Base-by-base conservation (phyloP, 1,284 basidiomycete genomes). In the Cryptococcus sp. region DNA sequence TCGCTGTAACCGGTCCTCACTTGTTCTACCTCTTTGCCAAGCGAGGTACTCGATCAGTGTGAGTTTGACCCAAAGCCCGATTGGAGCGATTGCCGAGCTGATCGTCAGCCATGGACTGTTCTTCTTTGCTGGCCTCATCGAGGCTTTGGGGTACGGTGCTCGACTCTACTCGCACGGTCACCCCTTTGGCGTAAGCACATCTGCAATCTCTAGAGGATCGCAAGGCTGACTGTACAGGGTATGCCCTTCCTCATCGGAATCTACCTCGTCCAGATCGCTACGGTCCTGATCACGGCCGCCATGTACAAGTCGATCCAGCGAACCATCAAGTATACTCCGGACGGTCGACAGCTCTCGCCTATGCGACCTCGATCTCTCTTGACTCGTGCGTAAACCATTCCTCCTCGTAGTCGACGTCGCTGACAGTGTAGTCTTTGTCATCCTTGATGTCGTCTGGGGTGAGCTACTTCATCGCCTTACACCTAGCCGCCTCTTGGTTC, bases 301-400 rank as follows among this genome's bases (percentile, higher is more conserved):
- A 11, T 65, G 14, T 65, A 65, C 54, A 65, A 65, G 42, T 49
- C 52, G 19, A 47, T 65, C 26, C 59, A 62, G 44, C 43, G 60
- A 26, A 52, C 47, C 33, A 46, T 59, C 51, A 65, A 62, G 51
- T 61, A 65, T 51, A 56, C 50, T 10, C 59, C 62, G 6, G 49
- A 54, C 14, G 57, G 59, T 9, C 39, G 48, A 21, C 43, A 34
- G 11, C 36, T 65, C 16, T 55, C 53, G 14, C 62, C 62, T 22
- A 62, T 62, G 59, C 54, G 62, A 22, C 56, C 60, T 9, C 48
- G 62, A 32, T 62, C 62, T 2, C 42, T 65, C 52, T 24, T 65
- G n/a, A 46, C 57, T 34, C 32, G 61, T 63, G 35, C 41, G 57
- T 59, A 24, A 9, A n/a, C 21, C 22, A 31, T 22, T 5, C 5